A percentile compares a stretch with the other conserved stretches of the same genome.
Evolutionary conservation across 208 protist genomes (phyloP).

Genomic region (Herpetomonas samuelpessoai): DNA sequence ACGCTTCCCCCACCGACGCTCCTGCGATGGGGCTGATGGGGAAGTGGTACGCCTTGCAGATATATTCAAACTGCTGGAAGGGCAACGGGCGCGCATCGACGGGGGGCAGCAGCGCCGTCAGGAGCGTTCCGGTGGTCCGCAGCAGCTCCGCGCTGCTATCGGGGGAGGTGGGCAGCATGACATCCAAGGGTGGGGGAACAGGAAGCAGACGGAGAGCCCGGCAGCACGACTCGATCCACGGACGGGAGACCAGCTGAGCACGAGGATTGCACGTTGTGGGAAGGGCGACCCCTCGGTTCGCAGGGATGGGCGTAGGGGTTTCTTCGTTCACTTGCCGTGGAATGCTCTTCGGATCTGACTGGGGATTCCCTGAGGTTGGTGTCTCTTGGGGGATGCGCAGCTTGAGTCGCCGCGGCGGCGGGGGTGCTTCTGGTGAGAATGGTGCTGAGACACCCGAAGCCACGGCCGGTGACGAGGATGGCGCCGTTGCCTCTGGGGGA

Average conservation of each 20-base stretch:
- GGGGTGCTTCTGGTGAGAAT: background rate
- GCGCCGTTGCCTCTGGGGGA: too few relatives aligned
- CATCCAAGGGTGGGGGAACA: background rate
- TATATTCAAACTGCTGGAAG: slow-evolving; percentile 30
- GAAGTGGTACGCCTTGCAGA: slow-evolving; percentile 37
- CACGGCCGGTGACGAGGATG: too few relatives aligned
- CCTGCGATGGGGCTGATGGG: background rate
- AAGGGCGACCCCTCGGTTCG: background rate
- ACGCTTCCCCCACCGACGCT: background rate
- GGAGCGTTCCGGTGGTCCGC: slow-evolving; percentile 18
- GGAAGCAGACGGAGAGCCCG: slow-evolving; percentile 20
- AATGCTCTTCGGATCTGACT: too few relatives aligned
- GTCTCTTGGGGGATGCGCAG: background rate
- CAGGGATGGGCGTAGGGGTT: background rate
- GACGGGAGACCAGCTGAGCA: background rate
- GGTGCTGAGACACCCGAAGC: background rate
- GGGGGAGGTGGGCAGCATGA: background rate
- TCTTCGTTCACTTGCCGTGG: background rate
- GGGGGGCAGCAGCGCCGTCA: slow-evolving; percentile 39
- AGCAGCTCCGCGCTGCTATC: slow-evolving; percentile 5
- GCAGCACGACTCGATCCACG: slow-evolving; percentile 17
- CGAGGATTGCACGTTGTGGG: background rate
- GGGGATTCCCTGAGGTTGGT: too few relatives aligned
- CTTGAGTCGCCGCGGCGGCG: background rate
- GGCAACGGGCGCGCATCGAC: slow-evolving; percentile 35